phyloP scores from a whole-genome alignment of 78 protist genomes.

The Polysphondylium violaceum region DNA sequence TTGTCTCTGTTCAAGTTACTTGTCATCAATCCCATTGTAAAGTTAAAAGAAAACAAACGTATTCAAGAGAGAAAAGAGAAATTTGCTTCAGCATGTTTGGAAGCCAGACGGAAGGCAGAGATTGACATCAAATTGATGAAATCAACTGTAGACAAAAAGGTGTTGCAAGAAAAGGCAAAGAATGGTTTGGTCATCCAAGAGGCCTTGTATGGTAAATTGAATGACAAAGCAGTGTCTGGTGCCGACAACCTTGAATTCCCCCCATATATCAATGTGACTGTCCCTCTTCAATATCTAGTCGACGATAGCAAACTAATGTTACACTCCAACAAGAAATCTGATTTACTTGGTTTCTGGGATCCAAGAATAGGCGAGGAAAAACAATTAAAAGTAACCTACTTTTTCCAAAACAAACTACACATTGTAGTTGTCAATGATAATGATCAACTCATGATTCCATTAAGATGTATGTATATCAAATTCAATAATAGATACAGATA shows the following conservation, averaged over 20 bases:
- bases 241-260: neutral
- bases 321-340: constrained; percentile 50
- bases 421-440: constrained; percentile 22
- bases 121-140: constrained; percentile 41
- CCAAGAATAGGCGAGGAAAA: constrained; percentile 65
- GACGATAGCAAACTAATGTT: constrained; percentile 59
- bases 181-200: constrained; percentile 71
- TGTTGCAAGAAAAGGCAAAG: constrained; percentile 41
- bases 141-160: constrained; percentile 44
- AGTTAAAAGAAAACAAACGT: neutral
- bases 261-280: constrained; percentile 55
- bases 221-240: neutral
- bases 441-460: constrained; percentile 56
- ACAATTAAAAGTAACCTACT: constrained; percentile 56
- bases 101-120: constrained; percentile 13
- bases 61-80: constrained; percentile 23
- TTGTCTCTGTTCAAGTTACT: neutral
- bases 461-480: constrained; percentile 53
- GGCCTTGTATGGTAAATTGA: constrained; percentile 47
- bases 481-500: neutral
- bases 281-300: constrained; percentile 71
- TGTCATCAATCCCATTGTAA: constrained; percentile 16
- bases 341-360: constrained; percentile 76
- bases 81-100: neutral
- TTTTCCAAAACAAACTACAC: constrained; percentile 63